phyloP scores from a whole-genome alignment of 768 basidiomycete genomes.

The Panellus pusillus region DNA sequence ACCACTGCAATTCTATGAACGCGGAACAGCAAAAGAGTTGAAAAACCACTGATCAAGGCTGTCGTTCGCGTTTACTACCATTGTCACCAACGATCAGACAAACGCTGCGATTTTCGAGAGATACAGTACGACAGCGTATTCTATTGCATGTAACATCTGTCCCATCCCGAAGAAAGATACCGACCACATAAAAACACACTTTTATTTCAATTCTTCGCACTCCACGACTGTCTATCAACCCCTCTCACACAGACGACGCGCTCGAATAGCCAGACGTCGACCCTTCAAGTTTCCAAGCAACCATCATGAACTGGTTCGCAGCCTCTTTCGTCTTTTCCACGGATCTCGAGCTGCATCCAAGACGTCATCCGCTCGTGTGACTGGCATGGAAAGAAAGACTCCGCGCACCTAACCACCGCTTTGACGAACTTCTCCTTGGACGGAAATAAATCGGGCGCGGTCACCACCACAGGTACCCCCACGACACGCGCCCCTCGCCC shows the following conservation, averaged over 20 bases:
- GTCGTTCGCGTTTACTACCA: too few relatives aligned
- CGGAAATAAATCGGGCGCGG: conserved; percentile 71
- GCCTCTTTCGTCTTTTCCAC: conserved; percentile 57
- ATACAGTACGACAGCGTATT: too few relatives aligned
- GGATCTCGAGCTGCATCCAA: conserved; percentile 14
- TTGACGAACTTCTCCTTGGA: conserved; percentile 77
- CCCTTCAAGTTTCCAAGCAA: conserved; percentile 63
- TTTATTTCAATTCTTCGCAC: too few relatives aligned
- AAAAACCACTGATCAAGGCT: too few relatives aligned
- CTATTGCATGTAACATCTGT: too few relatives aligned
- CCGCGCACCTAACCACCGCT: conserved; percentile 60
- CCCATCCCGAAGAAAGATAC: too few relatives aligned
- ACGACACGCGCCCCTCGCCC: conserved; percentile 36
- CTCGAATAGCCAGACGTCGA: conserved; percentile 65
- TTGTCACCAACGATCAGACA: too few relatives aligned
- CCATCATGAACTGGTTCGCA: conserved; percentile 63
- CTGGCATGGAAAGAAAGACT: not conserved
- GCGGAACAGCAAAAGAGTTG: too few relatives aligned
- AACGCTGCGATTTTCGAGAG: too few relatives aligned
- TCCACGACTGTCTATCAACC: too few relatives aligned
- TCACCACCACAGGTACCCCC: conserved; percentile 77
- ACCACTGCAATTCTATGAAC: too few relatives aligned
- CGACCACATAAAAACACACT: too few relatives aligned
- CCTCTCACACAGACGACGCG: conserved; percentile 18
- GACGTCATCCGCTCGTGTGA: conserved; percentile 16